phyloP scores from a whole-genome alignment of 305 asterid species.

The Caryopteris hybrid region DNA sequence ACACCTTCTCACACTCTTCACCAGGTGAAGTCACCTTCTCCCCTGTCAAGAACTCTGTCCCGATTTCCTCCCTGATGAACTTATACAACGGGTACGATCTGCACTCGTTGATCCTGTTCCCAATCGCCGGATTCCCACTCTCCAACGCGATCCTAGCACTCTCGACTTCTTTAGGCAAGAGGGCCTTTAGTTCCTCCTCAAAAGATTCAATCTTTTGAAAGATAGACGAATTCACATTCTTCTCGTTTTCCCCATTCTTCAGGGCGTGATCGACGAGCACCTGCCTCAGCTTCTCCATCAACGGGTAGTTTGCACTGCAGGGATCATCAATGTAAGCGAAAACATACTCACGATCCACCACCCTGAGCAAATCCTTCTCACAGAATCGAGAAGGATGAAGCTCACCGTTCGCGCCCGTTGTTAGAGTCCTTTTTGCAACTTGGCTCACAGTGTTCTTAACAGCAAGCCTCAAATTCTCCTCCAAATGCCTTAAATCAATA shows the following conservation, averaged over 20 bases:
- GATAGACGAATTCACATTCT: constrained; percentile 52
- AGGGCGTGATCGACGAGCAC: constrained; percentile 74
- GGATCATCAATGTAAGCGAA: constrained; percentile 69
- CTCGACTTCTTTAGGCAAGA: constrained; percentile 73
- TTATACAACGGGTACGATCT: constrained; percentile 74
- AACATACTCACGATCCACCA: constrained; percentile 69
- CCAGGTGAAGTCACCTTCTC: constrained; percentile 75
- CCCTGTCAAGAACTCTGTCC: constrained; percentile 56
- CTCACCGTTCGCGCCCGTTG: constrained; percentile 65
- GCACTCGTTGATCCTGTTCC: constrained; percentile 70
- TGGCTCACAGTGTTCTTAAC: constrained; percentile 78
- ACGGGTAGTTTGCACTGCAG: constrained; percentile 60
- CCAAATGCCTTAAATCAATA: constrained; percentile 63
- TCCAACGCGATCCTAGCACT: constrained; percentile 52
- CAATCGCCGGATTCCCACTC: constrained; percentile 45
- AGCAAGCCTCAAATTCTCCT: constrained; percentile 60
- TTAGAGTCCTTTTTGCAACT: constrained; percentile 56
- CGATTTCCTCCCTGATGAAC: constrained; percentile 59
- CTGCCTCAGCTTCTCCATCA: constrained; percentile 75
- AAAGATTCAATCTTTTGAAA: constrained; percentile 73
- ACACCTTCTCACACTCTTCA: constrained; percentile 72
- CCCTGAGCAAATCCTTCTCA: constrained; percentile 72
- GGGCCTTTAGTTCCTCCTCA: constrained; percentile 58
- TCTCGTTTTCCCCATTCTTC: constrained; percentile 60
- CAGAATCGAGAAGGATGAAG: constrained; percentile 82